These are phyloP conservation scores for Pistacia atlantica DNA, from an alignment of 345 rosid species.

Conservation along the genomic window DNA sequence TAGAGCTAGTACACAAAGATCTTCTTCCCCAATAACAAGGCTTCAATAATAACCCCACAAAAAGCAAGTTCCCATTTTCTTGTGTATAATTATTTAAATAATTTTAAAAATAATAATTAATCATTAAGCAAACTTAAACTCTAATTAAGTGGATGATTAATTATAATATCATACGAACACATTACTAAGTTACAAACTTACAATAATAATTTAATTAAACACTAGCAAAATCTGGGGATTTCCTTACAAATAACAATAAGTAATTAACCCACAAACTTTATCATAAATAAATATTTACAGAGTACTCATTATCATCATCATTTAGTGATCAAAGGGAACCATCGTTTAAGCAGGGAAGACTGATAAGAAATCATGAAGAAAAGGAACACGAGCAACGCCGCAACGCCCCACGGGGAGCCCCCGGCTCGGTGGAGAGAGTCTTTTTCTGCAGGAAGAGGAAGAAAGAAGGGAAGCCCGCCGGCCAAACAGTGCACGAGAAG, in stretches of 20 bases:
- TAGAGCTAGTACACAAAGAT: no score
- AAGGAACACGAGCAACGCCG: constrained; percentile 51
- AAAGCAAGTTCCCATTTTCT: no score
- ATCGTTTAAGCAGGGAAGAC: constrained; percentile 52
- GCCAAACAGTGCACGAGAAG: constrained; percentile 45
- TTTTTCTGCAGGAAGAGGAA: constrained; percentile 31
- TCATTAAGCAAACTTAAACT: no score
- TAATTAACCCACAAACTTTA: no score
- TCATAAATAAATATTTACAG: no score
- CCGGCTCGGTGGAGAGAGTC: constrained; percentile 62
- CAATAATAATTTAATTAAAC: neutral
- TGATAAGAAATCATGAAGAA: constrained; percentile 58
- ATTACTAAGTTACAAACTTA: neutral
- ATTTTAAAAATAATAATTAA: neutral
- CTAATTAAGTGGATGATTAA: no score
- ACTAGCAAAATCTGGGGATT: neutral
- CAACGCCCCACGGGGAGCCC: constrained; percentile 64
- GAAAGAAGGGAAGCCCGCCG: constrained; percentile 12
- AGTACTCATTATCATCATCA: neutral
- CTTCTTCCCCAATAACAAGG: neutral
- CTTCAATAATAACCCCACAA: neutral
- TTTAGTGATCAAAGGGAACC: constrained; percentile 51
- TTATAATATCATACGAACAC: no score
- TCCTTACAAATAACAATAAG: neutral
- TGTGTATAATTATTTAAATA: no score